Conservation (phyloP, 2,329 filamentous ascomycete species). For the Pseudogymnoascus sp. region DNA sequence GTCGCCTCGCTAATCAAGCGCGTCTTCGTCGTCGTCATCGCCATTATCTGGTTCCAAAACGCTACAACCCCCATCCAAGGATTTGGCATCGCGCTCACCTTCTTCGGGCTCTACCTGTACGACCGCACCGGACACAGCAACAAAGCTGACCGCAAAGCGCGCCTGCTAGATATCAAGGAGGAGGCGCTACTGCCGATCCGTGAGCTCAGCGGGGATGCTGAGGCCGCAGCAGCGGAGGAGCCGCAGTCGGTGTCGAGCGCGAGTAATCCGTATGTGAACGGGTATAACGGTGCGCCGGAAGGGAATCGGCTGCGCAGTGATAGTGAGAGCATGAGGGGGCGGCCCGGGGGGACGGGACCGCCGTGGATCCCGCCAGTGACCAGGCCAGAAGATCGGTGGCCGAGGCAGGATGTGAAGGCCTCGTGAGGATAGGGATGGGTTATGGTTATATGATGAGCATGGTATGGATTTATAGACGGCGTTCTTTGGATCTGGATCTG, state of each 20-base stretch:
- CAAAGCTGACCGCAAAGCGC: constrained; percentile 76
- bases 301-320: constrained; percentile 11
- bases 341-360: background rate
- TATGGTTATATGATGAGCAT: constrained; percentile 7
- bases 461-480: constrained; percentile 1
- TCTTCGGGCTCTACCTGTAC: constrained; percentile 88
- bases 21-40: constrained; percentile 91
- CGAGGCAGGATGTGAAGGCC: background rate
- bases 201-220: constrained; percentile 8
- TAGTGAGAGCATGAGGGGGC: constrained; percentile 6
- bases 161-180: constrained; percentile 47
- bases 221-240: constrained; percentile 10
- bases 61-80: constrained; percentile 77
- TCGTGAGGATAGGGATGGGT: background rate
- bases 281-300: constrained; percentile 11
- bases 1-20: constrained; percentile 94
- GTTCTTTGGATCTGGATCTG: constrained; percentile 6
- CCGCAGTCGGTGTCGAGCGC: constrained; percentile 12
- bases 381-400: background rate
- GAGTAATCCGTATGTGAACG: constrained; percentile 13
- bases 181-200: constrained; percentile 22
- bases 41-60: constrained; percentile 93
- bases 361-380: background rate
- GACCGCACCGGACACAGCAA: constrained; percentile 84
- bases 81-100: constrained; percentile 79